These are phyloP conservation scores for Skeletonema potamos DNA, from an alignment of 108 stramenopile genomes.

Conservation along the genomic window DNA sequence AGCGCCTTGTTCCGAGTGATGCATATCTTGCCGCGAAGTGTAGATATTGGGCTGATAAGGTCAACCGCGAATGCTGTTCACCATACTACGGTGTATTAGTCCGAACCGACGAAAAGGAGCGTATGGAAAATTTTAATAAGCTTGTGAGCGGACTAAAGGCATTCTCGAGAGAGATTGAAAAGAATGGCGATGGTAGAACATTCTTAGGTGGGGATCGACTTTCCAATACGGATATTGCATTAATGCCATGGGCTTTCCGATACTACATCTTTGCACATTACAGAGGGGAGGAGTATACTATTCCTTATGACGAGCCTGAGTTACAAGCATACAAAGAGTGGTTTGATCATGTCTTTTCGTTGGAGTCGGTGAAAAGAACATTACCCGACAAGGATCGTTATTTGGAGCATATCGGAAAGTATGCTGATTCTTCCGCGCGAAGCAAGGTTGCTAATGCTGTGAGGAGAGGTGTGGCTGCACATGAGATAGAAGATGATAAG, in stretches of 20 bases:
- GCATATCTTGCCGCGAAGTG: conserved; percentile 71
- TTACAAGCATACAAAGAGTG: conserved; percentile 69
- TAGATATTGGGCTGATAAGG: conserved; percentile 73
- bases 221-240: conserved; percentile 64
- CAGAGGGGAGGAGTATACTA: conserved; percentile 66
- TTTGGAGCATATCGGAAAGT: conserved; percentile 83
- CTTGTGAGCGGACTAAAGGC: conserved; percentile 57
- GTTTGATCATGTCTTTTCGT: conserved; percentile 73
- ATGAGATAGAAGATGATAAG: conserved; percentile 85
- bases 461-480: conserved; percentile 78
- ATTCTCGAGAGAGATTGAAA: conserved; percentile 65
- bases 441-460: conserved; percentile 88
- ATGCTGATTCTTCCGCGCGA: conserved; percentile 79
- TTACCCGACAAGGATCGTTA: conserved; percentile 84
- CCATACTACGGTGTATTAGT: conserved; percentile 84
- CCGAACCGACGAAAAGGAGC: conserved; percentile 63
- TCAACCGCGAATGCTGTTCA: conserved; percentile 82
- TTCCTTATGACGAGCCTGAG: conserved; percentile 51
- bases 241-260: conserved; percentile 75
- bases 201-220: conserved; percentile 65
- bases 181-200: conserved; percentile 42
- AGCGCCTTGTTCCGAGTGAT: conserved; percentile 63
- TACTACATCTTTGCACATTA: conserved; percentile 85
- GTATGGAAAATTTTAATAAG: conserved; percentile 60
- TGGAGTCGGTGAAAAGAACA: conserved; percentile 68